Conservation (phyloP, 164 flowering plant species). For the grape (Vitis vinifera) region DNA sequence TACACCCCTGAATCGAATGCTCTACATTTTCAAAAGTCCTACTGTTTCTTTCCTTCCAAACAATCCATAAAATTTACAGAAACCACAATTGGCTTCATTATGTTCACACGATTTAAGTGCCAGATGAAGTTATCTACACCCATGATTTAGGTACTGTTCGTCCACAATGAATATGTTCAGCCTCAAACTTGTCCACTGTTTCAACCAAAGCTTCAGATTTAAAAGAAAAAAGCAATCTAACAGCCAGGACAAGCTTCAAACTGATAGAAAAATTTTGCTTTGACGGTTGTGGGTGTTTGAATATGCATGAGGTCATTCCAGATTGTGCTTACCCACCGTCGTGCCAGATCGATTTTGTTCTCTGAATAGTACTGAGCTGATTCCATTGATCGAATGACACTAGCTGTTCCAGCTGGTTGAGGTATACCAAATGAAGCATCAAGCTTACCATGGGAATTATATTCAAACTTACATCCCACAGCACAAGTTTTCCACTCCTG, state of each 20-base stretch:
- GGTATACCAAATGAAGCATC: constrained; percentile 80
- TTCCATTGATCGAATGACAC: constrained; percentile 90
- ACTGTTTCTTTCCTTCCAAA: no score
- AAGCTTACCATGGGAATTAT: constrained; percentile 31
- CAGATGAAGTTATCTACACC: no score
- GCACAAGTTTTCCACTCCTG: constrained; percentile 77
- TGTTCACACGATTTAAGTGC: no score
- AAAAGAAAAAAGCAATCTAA: no score
- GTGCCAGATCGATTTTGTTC: constrained; percentile 69
- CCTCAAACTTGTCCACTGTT: no score
- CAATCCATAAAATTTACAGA: no score
- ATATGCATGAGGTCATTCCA: constrained; percentile 12
- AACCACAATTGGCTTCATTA: no score
- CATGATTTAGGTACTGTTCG: no score
- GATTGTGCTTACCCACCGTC: constrained; percentile 99
- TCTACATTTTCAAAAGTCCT: no score
- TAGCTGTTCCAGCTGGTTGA: constrained; percentile 33
- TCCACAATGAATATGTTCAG: no score
- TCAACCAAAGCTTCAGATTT: no score
- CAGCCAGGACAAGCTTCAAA: neutral
- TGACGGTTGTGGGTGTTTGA: neutral
- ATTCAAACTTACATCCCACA: constrained; percentile 79
- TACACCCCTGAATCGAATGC: no score
- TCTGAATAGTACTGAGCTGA: constrained; percentile 79
- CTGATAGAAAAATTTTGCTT: neutral